Percentiles rank a stretch among this genome's conserved stretches.
phyloP scores from a whole-genome alignment of 495 filamentous ascomycete genomes.

The Neurospora sp. region DNA sequence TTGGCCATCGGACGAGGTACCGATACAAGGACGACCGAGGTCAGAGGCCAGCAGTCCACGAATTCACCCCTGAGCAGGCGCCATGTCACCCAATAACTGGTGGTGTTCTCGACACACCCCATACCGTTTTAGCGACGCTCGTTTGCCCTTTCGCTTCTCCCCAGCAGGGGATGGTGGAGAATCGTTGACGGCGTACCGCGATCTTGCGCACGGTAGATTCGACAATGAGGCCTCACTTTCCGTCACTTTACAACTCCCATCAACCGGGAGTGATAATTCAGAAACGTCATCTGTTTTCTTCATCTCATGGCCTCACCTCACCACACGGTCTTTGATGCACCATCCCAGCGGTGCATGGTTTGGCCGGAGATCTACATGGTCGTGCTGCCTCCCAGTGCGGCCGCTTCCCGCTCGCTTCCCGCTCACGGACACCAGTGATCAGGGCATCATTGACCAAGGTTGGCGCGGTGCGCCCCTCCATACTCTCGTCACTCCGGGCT shows the following conservation, averaged over 20 bases:
- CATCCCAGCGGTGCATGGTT: neutral
- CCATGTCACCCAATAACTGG: neutral
- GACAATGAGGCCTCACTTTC: neutral
- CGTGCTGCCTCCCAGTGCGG: neutral
- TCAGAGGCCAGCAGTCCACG: neutral
- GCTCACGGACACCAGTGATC: neutral
- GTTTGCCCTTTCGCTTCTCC: neutral
- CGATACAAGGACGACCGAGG: neutral
- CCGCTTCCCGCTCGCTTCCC: neutral
- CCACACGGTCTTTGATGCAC: neutral
- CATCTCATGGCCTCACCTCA: neutral
- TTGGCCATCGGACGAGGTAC: neutral
- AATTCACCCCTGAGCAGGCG: neutral
- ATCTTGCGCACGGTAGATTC: neutral
- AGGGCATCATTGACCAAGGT: neutral
- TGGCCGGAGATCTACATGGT: neutral
- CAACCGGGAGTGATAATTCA: neutral
- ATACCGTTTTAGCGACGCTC: neutral
- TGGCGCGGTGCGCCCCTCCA: neutral
- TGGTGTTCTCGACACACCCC: neutral
- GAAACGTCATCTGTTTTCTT: neutral
- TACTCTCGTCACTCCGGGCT: neutral
- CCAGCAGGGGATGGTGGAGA: neutral
- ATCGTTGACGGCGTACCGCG: neutral
- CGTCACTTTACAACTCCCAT: neutral